phyloP scores from a whole-genome alignment of 2,329 filamentous ascomycete species.

The Didymella lethalis region DNA sequence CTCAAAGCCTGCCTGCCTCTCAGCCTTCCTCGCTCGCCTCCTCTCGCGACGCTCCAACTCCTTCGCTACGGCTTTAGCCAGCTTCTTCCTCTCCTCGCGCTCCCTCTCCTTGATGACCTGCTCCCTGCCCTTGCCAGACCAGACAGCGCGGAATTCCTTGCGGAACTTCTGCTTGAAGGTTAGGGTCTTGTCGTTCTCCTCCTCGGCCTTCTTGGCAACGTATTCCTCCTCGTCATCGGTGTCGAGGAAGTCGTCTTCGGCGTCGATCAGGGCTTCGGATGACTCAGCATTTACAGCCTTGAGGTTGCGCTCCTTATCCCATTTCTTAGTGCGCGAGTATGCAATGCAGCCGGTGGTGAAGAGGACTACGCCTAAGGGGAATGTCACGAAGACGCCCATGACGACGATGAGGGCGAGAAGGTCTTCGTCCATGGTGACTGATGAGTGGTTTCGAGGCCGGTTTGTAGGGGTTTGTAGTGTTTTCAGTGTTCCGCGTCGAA shows the following conservation, averaged over 20 bases:
- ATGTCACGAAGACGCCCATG: slow-evolving; percentile 36
- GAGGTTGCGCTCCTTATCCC: slow-evolving; percentile 42
- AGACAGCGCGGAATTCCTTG: slow-evolving; percentile 43
- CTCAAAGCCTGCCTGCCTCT: slow-evolving; percentile 27
- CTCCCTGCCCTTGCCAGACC: slow-evolving; percentile 39
- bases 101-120: slow-evolving; percentile 41
- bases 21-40: slow-evolving; percentile 34
- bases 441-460: too few species aligned
- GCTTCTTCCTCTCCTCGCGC: slow-evolving; percentile 42
- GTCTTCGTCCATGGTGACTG: slow-evolving; percentile 40
- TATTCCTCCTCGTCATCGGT: slow-evolving; percentile 43
- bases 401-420: slow-evolving; percentile 36
- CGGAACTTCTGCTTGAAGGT: slow-evolving; percentile 44
- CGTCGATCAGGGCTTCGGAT: slow-evolving; percentile 26
- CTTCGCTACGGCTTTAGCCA: slow-evolving; percentile 43
- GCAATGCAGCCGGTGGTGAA: slow-evolving; percentile 36
- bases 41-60: slow-evolving; percentile 40
- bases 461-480: background rate
- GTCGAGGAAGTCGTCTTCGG: slow-evolving; percentile 41
- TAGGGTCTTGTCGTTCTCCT: slow-evolving; percentile 36
- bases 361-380: slow-evolving; percentile 35
- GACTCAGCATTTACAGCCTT: slow-evolving; percentile 34
- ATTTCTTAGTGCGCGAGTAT: slow-evolving; percentile 43
- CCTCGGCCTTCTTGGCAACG: slow-evolving; percentile 41
- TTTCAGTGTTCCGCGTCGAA: background rate